Conservation (phyloP, 2,329 filamentous ascomycete genomes). For the Talaromyces sp. region DNA sequence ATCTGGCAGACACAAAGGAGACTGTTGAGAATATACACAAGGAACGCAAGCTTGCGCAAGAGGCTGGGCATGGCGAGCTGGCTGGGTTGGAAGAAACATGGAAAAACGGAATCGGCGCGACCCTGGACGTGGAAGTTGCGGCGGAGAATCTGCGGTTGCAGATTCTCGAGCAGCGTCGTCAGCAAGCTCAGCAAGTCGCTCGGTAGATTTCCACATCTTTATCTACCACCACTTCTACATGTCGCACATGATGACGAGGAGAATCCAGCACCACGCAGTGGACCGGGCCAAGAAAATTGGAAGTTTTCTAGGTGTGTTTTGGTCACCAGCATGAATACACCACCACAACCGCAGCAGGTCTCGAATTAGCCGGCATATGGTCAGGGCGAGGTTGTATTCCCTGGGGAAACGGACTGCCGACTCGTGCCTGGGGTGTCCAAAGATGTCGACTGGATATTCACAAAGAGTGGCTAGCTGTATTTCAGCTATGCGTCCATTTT, state of each 20-base stretch:
- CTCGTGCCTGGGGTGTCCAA: not conserved
- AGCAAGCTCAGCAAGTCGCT: slow-evolving; percentile 29
- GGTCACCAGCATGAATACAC: not conserved
- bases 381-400: not conserved
- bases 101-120: slow-evolving; percentile 69
- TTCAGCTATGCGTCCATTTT: not conserved
- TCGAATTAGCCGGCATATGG: not conserved
- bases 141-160: slow-evolving; percentile 65
- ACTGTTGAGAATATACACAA: slow-evolving; percentile 70
- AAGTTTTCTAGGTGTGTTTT: not conserved
- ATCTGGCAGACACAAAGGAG: slow-evolving; percentile 62
- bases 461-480: not conserved
- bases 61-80: slow-evolving; percentile 67
- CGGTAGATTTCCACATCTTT: slow-evolving; percentile 15
- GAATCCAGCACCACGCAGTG: not conserved
- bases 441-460: not conserved
- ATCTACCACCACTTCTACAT: not conserved
- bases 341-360: not conserved
- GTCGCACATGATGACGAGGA: not conserved
- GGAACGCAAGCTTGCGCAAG: slow-evolving; percentile 64
- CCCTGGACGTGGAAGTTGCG: slow-evolving; percentile 82
- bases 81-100: slow-evolving; percentile 69
- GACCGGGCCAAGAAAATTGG: not conserved
- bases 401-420: not conserved
- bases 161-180: slow-evolving; percentile 57